Evolutionary conservation across 192 early-diverging fungal genomes (phyloP), one percentile per base, ranked within the genome.

Genomic region (Umbelopsis sp.): DNA sequence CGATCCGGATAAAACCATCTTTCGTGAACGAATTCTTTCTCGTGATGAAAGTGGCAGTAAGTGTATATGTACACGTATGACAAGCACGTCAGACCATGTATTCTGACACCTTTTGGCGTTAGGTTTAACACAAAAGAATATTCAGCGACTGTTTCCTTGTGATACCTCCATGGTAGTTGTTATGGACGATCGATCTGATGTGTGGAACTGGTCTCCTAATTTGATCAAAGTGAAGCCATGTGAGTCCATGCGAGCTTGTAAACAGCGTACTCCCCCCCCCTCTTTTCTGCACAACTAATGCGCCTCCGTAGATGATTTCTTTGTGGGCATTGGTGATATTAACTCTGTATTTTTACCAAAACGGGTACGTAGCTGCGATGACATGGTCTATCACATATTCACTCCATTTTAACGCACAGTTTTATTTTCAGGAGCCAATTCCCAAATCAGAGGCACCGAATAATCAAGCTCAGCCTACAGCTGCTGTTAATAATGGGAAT

Each of bases 131-230:
- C 73, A 86, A 41, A 99, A 99, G 82, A 88, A 82, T 31, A 87
- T 98, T 7, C 76, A 89, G 36, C 82, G 98, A 10, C 82, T 99
- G 49, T 98, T 99, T 76, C 96, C 98, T 10, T 91, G 91, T 66
- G 94, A 98, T 80, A 92, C 91, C 38, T 95, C 91, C 29, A 98
- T 99, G 97, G 98, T 97, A 2, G 93, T 96, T 4, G 91, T 94
- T 47, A 84, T 99, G 14, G 98, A 99, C 76, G 98, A 99, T 81
- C 88, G 97, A 24, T 91, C 89, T 0, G 97, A 99, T 77, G 93
- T 99, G 3, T 99, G 98, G 98, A 75, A 82, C 29, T 94, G 89
- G 87, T 91, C 96, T 2, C 92, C 90, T 6, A 96, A 98, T 81
- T 72, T 99, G 26, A 90, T 98, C 50, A 87, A 91, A 56, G 93